phyloP scores from a whole-genome alignment of 257 asterid species.

The Leptodermis oblonga region DNA sequence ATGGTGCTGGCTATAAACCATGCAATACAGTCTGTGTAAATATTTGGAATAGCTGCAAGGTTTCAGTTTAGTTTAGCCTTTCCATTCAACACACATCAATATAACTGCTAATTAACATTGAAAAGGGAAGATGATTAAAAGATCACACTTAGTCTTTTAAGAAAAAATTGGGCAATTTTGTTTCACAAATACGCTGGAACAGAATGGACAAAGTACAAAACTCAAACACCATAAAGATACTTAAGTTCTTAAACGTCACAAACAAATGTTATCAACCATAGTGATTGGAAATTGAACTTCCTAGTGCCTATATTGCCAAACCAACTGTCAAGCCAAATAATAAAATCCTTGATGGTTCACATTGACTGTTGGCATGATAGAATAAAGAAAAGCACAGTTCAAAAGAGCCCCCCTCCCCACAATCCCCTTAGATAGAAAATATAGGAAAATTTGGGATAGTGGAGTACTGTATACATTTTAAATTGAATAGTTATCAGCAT shows the following conservation, averaged over 20 bases:
- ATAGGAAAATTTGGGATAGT: too few relatives aligned
- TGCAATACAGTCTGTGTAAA: neutral
- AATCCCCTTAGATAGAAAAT: too few relatives aligned
- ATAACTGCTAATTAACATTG: neutral
- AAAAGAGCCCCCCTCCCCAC: too few relatives aligned
- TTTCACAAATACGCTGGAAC: neutral
- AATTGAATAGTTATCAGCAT: neutral
- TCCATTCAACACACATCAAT: neutral
- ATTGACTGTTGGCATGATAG: too few relatives aligned
- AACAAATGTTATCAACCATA: neutral
- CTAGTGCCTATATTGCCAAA: neutral
- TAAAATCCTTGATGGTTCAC: too few relatives aligned
- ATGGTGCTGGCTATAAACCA: neutral
- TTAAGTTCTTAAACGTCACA: neutral
- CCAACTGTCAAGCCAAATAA: too few relatives aligned
- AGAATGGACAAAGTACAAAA: neutral
- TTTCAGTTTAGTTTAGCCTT: neutral
- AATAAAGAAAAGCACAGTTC: too few relatives aligned
- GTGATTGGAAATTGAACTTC: neutral
- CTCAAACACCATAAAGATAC: too few relatives aligned
- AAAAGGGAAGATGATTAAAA: neutral
- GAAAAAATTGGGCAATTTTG: neutral
- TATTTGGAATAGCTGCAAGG: neutral
- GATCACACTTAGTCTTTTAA: slow-evolving; percentile 4
- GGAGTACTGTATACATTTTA: neutral